Evolutionary conservation across 192 early-diverging fungal species (phyloP).

Genomic region (Podila horticola): DNA sequence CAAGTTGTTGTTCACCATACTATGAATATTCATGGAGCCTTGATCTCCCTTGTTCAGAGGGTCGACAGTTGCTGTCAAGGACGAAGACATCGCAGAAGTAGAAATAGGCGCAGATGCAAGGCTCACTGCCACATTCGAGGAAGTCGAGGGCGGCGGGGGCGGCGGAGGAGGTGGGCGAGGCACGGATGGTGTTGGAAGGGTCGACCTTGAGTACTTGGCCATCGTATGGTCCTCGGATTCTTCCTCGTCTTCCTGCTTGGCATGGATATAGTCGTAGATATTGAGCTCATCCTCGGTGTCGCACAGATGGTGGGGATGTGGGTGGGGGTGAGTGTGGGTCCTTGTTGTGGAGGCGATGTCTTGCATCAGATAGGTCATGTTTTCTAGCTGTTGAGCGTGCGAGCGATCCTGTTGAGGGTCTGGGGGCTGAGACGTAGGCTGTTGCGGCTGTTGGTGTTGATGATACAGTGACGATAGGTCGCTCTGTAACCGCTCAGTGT

Average conservation of each 20-base stretch:
- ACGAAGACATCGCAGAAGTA: not conserved
- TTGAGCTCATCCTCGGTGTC: constrained; percentile 42
- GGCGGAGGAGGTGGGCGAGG: constrained; percentile 13
- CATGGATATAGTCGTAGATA: constrained; percentile 50
- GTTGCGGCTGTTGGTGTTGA: constrained; percentile 10
- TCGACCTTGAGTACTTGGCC: constrained; percentile 8
- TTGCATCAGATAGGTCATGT: constrained; percentile 39
- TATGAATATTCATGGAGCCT: not conserved
- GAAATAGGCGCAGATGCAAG: not conserved
- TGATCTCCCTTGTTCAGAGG: not conserved
- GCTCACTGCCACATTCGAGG: constrained; percentile 3
- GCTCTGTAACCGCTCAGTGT: constrained; percentile 1
- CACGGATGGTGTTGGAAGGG: not conserved
- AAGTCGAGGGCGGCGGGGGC: constrained; percentile 1
- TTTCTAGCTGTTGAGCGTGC: constrained; percentile 8
- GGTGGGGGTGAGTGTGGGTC: not conserved
- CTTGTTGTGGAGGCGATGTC: constrained; percentile 13
- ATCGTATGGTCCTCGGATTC: constrained; percentile 16
- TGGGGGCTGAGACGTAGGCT: not conserved
- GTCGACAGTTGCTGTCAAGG: not conserved
- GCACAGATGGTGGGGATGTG: not conserved
- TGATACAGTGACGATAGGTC: not conserved
- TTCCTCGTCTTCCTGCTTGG: constrained; percentile 44
- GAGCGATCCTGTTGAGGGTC: not conserved
- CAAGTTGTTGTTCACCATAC: not conserved